Evolutionary conservation across 306 rosid species (phyloP).

Genomic region (Vigna hirtella): DNA sequence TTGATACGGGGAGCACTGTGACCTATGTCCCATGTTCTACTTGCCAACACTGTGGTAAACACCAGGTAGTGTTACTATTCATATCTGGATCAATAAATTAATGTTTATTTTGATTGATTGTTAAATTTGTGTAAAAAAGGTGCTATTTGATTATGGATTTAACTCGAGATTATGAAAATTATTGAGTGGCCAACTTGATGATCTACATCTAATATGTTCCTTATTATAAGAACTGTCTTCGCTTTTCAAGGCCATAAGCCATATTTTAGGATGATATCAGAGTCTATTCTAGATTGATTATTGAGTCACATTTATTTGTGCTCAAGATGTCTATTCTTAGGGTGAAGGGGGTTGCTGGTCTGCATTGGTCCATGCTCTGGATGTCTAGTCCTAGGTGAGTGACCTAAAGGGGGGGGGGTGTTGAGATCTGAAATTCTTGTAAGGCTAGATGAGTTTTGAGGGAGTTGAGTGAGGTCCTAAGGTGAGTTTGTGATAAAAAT

Average conservation of each 20-base stretch:
- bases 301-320: neutral
- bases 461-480: neutral
- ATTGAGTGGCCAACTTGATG: neutral
- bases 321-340: neutral
- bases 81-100: neutral
- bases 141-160: conserved; percentile 17
- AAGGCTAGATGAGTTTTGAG: neutral
- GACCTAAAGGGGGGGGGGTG: no score
- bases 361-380: neutral
- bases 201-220: neutral
- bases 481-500: neutral
- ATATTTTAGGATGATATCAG: neutral
- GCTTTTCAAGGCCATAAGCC: neutral
- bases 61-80: conserved; percentile 46
- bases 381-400: neutral
- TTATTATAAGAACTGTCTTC: no score
- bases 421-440: neutral
- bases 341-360: neutral
- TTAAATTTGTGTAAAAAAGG: neutral
- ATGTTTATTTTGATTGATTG: conserved; percentile 31
- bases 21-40: conserved; percentile 94
- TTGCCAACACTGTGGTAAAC: conserved; percentile 83
- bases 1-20: conserved; percentile 95
- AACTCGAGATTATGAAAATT: neutral
- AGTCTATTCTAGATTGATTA: neutral